Evolutionary conservation across 805 yeast species (phyloP), one percentile per base, ranked within the genome.

Genomic region (Metschnikowia colocasiae): DNA sequence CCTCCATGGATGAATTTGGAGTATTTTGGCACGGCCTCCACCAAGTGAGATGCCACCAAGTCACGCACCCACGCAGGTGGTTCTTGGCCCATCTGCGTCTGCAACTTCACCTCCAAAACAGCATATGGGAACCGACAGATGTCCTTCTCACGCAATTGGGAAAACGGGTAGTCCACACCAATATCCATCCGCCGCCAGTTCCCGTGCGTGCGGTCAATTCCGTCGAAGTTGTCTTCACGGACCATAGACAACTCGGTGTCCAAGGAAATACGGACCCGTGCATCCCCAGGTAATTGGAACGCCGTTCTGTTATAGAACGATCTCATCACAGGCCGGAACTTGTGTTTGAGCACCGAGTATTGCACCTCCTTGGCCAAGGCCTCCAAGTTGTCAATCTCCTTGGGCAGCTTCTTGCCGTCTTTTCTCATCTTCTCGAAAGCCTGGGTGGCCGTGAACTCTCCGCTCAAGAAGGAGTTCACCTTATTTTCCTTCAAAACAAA

Each of bases 161-260:
- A 68, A 67, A 94, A 94, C 37, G 99, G 99, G 81, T 82, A 94
- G 68, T 94, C 96, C 30, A 94, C 94, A 40, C 99, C 99, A 63
- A 94, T 94, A 67, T 94, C 99, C 84, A 84, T 90, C 69, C 99
- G 82, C 72, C 99, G 84, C 99, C 99, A 94, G 69, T 94, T 94
- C 34, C 84, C 85, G 56, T 87, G 76, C 2, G 98, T 88, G 67
- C 99, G 81, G 63, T 90, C 92, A 49, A 74, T 66, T 20, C 97
- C 97, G 67, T 94, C 99, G 62, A 94, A 94, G 64, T 92, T 83
- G 65, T 94, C 99, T 68, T 94, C 99, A 65, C 99, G 83, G 35
- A 92, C 90, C 96, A 94, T 88, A n/a, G 95, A 76, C 56, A 94
- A 79, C 70, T 94, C 98, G 0, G 99, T 92, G 64, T 94, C 99